Percentiles rank a stretch among this genome's conserved stretches.
phyloP scores from a whole-genome alignment of 148 eudicot species.

The Vaccinium darrowii region DNA sequence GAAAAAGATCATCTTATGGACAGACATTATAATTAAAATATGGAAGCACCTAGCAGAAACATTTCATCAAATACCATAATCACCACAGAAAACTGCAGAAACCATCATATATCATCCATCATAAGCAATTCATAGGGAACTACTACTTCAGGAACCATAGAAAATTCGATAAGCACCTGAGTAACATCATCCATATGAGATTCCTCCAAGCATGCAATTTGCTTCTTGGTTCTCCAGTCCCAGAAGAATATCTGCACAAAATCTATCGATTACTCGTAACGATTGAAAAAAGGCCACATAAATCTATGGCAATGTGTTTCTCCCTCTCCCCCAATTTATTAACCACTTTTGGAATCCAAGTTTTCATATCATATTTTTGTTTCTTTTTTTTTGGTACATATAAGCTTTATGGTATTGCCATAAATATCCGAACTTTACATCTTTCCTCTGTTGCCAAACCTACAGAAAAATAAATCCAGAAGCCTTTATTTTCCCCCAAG shows the following conservation, averaged over 20 bases:
- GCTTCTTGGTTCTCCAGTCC: conserved; percentile 91
- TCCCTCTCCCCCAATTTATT: not conserved
- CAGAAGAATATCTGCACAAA: conserved; percentile 68
- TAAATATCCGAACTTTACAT: not conserved
- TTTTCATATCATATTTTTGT: not conserved
- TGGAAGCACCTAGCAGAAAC: not conserved
- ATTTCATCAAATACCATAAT: not conserved
- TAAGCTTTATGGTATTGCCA: not conserved
- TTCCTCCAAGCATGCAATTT: conserved; percentile 91
- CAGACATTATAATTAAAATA: not conserved
- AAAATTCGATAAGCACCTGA: conserved; percentile 47
- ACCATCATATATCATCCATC: not conserved
- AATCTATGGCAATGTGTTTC: not conserved
- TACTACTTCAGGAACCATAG: not conserved
- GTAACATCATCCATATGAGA: conserved; percentile 97
- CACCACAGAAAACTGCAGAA: not conserved
- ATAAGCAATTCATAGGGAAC: not conserved
- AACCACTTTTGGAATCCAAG: not conserved
- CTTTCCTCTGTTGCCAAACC: not conserved
- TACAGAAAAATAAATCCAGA: not conserved
- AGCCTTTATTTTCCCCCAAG: not conserved
- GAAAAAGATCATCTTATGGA: not conserved
- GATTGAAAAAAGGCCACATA: not conserved
- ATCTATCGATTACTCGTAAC: not conserved
- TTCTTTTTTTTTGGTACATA: not conserved